Conservation (phyloP, 352 stramenopile genomes). For the Plasmopara viticola region DNA sequence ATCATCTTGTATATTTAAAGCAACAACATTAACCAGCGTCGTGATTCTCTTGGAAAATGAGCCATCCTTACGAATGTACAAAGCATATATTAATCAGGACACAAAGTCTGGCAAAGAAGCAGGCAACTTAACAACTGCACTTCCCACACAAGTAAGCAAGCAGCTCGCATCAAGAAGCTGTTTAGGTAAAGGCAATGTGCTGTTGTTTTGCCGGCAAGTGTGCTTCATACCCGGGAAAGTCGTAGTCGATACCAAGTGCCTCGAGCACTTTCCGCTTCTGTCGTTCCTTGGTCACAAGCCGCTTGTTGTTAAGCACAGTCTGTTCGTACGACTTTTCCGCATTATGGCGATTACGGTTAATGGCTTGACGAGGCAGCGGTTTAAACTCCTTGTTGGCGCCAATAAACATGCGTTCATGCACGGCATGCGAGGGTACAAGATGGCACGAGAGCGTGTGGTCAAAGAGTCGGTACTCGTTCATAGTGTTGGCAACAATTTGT, state of each 20-base stretch:
- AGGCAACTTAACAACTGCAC: no score
- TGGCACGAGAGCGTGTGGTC: slow-evolving; percentile 92
- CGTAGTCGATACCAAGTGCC: slow-evolving; percentile 81
- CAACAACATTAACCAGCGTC: no score
- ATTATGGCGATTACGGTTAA: slow-evolving; percentile 77
- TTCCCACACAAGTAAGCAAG: no score
- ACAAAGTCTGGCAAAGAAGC: no score
- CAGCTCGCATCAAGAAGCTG: background rate
- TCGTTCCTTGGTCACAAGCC: slow-evolving; percentile 68
- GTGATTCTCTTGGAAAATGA: no score
- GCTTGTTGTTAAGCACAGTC: slow-evolving; percentile 58
- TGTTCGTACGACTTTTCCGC: slow-evolving; percentile 74
- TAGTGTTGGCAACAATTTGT: slow-evolving; percentile 90
- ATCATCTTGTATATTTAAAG: no score
- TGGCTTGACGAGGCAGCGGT: slow-evolving; percentile 52
- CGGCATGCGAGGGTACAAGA: slow-evolving; percentile 77
- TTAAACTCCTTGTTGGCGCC: slow-evolving; percentile 83
- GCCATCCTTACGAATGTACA: no score
- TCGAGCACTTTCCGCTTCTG: slow-evolving; percentile 70
- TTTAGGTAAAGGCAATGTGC: slow-evolving; percentile 67
- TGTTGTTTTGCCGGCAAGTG: slow-evolving; percentile 65
- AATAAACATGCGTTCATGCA: slow-evolving; percentile 87
- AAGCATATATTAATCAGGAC: no score
- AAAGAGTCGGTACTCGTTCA: slow-evolving; percentile 94
- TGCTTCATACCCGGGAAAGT: slow-evolving; percentile 68